Evolutionary conservation across 1,139 yeast genomes (phyloP), one percentile per base, ranked within the genome.

Genomic region (Blastobotrys proliferans): DNA sequence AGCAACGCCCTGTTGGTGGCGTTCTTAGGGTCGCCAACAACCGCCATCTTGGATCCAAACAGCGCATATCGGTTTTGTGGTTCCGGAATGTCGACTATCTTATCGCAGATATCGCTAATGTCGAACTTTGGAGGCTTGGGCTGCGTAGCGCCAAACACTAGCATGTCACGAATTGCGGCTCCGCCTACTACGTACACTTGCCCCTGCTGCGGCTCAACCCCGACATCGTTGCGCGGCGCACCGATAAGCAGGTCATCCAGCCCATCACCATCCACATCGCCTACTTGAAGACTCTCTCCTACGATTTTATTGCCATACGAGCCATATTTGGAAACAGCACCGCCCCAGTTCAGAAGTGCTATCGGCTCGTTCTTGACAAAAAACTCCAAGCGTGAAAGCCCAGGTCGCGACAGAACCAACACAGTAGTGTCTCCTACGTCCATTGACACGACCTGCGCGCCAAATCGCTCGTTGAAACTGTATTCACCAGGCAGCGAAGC

Each of bases 211-310:
- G 57, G 51, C 1, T 36, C 27, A 0, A 47, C 47, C 6, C 44
- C 50, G 13, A 52, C 53, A 45, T 72, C 73, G 10, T 68, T 62
- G 40, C 60, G 63, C 6, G 72, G 72, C 0, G 76, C 67, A 0
- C 74, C 72, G 2, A 77, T 52, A 1, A 74, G 44, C 17, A 77
- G 50, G 34, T 74, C 78, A 0, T 66, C 67, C 11, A 56, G 48
- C 0, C 68, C 69, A 40, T 67, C 69, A 3, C 54, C 56, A 49
- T 66, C 64, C 8, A 66, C 31, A 44, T 72, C 72, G 3, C 57
- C 58, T 0, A 60, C 55, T 0, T 52, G 45, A 20, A 69, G 51
- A 1, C 55, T 33, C 32, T 51, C 51, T 42, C 75, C 63, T 47
- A 60, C 52, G 54, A 63, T 61, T 46, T 74, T 74, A 1, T 51